Evolutionary conservation across 2,329 filamentous ascomycete genomes (phyloP).

Genomic region (Microdochium paspali): DNA sequence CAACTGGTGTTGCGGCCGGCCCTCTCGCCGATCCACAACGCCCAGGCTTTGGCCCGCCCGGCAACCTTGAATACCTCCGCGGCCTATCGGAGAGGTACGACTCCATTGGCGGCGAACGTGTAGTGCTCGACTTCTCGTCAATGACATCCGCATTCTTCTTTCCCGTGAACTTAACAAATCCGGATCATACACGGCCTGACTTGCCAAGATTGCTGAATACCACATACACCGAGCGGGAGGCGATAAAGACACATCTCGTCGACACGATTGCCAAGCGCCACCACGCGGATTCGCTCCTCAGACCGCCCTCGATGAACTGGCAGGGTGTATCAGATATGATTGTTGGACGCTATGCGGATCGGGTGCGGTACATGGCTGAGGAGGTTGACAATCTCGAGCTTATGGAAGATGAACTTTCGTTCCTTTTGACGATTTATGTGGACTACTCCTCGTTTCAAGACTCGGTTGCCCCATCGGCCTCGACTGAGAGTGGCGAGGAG

Average conservation of each 20-base stretch:
- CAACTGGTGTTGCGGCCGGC: too few species aligned
- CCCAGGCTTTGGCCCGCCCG: neutral
- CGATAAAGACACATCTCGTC: constrained; percentile 2
- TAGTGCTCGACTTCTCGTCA: constrained; percentile 4
- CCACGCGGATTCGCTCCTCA: neutral
- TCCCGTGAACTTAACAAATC: constrained; percentile 5
- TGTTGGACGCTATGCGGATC: constrained; percentile 38
- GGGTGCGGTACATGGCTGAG: constrained; percentile 23
- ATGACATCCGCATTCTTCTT: constrained; percentile 8
- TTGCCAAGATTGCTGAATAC: constrained; percentile 3
- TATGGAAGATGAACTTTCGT: constrained; percentile 5
- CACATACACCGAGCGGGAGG: neutral
- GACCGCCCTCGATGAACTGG: constrained; percentile 30
- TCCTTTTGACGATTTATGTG: constrained; percentile 13
- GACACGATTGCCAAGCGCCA: constrained; percentile 8
- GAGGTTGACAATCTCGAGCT: neutral
- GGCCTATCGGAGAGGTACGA: constrained; percentile 6
- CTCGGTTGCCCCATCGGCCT: too few species aligned
- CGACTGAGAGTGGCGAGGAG: too few species aligned
- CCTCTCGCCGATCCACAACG: neutral
- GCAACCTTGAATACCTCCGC: constrained; percentile 4
- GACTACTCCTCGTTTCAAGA: constrained; percentile 9
- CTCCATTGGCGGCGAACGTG: constrained; percentile 3
- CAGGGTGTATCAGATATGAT: constrained; percentile 45
- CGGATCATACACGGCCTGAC: constrained; percentile 4